Percentiles rank a stretch among this genome's conserved stretches.
Conservation (phyloP, 179 eudicot genomes). For the Sideroxylon spinosum region DNA sequence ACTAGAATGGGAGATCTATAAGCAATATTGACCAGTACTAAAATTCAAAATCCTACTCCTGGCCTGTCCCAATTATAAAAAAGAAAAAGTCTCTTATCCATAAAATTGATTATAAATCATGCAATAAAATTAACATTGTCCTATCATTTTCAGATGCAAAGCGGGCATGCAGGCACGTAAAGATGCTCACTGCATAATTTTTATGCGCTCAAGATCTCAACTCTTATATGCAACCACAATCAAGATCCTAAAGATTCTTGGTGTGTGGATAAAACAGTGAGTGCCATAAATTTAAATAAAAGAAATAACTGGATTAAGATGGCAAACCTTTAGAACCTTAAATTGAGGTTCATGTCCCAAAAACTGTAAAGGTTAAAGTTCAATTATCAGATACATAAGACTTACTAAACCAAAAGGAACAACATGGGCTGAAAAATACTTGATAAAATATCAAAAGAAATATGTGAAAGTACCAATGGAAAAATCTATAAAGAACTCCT, state of each 20-base stretch:
- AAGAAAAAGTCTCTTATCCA: background rate
- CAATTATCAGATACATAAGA: background rate
- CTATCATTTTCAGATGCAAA: background rate
- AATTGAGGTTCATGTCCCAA: background rate
- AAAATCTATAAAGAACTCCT: background rate
- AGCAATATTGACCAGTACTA: background rate
- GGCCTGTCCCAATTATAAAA: background rate
- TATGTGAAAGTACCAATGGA: background rate
- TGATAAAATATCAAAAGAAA: background rate
- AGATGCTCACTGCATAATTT: background rate
- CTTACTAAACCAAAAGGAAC: conserved; percentile 1
- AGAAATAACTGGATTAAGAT: background rate
- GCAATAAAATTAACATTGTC: background rate
- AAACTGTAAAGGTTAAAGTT: background rate
- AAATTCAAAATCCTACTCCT: background rate
- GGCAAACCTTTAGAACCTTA: background rate
- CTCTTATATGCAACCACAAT: background rate
- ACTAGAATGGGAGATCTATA: background rate
- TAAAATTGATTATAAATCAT: background rate
- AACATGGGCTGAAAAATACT: background rate
- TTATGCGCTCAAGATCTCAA: background rate
- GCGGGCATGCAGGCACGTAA: background rate
- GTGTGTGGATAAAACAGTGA: background rate
- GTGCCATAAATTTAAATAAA: background rate
- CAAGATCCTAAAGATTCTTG: background rate